Evolutionary conservation across 805 yeast species (phyloP), one percentile per base, ranked within the genome.

Genomic region (Wickerhamiella domercqiae): DNA sequence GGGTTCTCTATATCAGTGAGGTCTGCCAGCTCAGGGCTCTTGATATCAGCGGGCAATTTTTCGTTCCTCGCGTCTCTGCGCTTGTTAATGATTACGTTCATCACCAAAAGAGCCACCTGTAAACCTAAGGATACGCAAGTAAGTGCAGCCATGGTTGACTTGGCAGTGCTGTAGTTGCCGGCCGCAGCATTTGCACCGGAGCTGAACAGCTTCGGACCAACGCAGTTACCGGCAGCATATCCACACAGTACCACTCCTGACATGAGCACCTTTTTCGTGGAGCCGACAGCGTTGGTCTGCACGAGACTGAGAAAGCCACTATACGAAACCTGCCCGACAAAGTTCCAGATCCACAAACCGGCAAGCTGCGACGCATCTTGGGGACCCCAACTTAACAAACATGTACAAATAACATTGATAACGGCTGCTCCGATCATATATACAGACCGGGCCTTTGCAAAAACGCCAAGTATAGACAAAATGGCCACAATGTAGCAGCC

Each of bases 191-290:
- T 74, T 39, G 75, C 71, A 4, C 55, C 45, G 0, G 67, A 55
- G 41, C 61, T 64, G 60, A 79, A 80, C 17, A 78, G 65, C 55
- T 77, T 73, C 4, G 90, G 84, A 2, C 86, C 87, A 40, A 75
- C 67, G 29, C 78, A 60, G 53, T 76, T 73, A 13, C 82, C 80
- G 32, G 71, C 68, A 29, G 80, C 71, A 52, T 75, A 79, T 3
- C 73, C 77, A 40, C 77, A 64, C 54, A 78, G 63, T 34, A 67
- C 67, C 24, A 74, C 53, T 4, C 76, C 75, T 36, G 71, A 70
- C 21, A 71, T 65, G 4, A 73, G 65, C 46, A 73, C 64, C 47
- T 76, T 73, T 56, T 80, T 80, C 13, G 86, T 77, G 44, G 71
- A 70, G 7, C 90, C 90, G 1, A 84, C 74, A 25, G 75, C 67